Evolutionary conservation across 2,329 filamentous ascomycete species (phyloP).

Genomic region (Curvularia verruculosa): DNA sequence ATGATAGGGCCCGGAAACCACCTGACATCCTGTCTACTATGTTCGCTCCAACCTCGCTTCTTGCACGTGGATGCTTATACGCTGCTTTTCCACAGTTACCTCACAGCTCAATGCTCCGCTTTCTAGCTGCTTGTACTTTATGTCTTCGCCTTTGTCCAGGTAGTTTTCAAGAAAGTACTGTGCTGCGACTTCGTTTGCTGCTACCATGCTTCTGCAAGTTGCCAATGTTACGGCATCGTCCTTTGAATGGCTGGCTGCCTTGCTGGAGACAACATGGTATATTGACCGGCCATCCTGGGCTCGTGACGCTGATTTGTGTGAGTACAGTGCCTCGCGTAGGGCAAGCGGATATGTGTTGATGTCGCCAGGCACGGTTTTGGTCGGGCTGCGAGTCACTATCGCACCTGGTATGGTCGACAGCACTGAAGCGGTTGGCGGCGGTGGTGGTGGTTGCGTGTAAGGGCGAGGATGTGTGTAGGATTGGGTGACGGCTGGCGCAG

Average conservation of each 20-base stretch:
- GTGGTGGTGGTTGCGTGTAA: conserved; percentile 10
- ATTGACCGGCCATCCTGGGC: conserved; percentile 2
- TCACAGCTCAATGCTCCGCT: conserved; percentile 13
- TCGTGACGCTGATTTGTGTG: conserved; percentile 8
- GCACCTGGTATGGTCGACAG: conserved; percentile 15
- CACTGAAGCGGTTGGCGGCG: conserved; percentile 15
- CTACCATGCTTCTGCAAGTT: conserved; percentile 2
- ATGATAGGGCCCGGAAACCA: conserved; percentile 4
- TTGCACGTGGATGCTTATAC: conserved; percentile 7
- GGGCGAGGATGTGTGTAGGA: conserved; percentile 1
- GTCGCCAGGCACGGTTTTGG: conserved; percentile 10
- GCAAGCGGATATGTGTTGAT: conserved; percentile 21
- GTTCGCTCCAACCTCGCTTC: conserved; percentile 9
- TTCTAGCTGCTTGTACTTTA: conserved; percentile 7
- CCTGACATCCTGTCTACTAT: neutral
- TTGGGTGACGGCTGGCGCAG: conserved; percentile 1
- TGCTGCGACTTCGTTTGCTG: conserved; percentile 13
- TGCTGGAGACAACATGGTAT: conserved; percentile 7
- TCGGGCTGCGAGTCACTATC: conserved; percentile 3
- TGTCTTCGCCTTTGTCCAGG: conserved; percentile 1
- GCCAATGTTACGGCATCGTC: conserved; percentile 6
- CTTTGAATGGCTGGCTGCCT: neutral
- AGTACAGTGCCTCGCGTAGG: conserved; percentile 15
- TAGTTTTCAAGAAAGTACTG: conserved; percentile 12
- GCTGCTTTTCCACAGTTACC: conserved; percentile 1